A percentile compares a stretch with the other conserved stretches of the same genome.
Conservation (phyloP, 2,329 filamentous ascomycete genomes). For the Phaeosphaeria sp. region DNA sequence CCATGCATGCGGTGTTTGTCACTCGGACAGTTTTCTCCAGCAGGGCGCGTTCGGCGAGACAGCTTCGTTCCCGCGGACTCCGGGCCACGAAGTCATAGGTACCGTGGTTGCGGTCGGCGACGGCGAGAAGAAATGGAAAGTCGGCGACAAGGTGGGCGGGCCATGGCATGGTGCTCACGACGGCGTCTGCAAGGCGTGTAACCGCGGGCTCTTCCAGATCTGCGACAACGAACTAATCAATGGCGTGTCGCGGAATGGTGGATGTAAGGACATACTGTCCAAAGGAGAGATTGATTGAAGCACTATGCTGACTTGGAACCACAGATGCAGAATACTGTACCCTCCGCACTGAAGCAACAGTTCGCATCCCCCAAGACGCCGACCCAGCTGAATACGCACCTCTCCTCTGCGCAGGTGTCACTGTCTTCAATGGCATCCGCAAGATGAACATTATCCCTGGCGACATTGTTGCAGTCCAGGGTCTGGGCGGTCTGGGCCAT, state of each 20-base stretch:
- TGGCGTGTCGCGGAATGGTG: conserved; percentile 70
- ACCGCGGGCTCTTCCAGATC: conserved; percentile 69
- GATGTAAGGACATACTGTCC: conserved; percentile 54
- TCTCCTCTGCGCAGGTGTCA: conserved; percentile 57
- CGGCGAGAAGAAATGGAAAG: conserved; percentile 63
- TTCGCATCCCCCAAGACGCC: conserved; percentile 56
- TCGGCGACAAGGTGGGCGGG: conserved; percentile 72
- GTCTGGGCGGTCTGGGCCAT: conserved; percentile 61
- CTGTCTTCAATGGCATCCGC: conserved; percentile 60
- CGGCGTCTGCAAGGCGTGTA: conserved; percentile 66
- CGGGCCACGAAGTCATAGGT: conserved; percentile 76
- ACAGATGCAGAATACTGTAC: conserved; percentile 65
- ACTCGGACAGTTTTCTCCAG: conserved; percentile 60
- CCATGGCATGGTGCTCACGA: conserved; percentile 74
- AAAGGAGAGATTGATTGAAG: not conserved
- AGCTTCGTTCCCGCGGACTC: conserved; percentile 61
- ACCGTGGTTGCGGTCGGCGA: conserved; percentile 67
- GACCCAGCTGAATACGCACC: conserved; percentile 55
- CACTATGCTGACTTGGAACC: not conserved
- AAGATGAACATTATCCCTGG: conserved; percentile 56
- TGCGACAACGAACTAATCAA: conserved; percentile 70
- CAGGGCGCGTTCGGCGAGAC: conserved; percentile 25
- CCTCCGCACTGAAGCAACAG: conserved; percentile 66
- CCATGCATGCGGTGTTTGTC: conserved; percentile 74
- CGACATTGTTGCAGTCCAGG: conserved; percentile 59